Percentiles rank a stretch among this genome's conserved stretches.
These are phyloP conservation scores for Alectoria sarmentosa DNA, from an alignment of 495 filamentous ascomycete genomes.

Conservation along the genomic window DNA sequence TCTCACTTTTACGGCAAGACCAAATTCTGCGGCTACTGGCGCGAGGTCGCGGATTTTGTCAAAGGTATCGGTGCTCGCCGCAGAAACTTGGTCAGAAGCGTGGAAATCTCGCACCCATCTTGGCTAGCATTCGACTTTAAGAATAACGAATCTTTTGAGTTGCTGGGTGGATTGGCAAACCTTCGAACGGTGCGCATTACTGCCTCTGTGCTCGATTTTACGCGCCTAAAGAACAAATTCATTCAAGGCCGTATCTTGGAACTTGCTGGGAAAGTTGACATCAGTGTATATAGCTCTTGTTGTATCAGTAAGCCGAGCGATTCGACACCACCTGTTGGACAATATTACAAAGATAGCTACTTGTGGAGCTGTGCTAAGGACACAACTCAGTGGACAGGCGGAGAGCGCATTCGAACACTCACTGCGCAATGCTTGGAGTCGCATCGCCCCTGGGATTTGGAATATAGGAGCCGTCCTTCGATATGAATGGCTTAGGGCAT, in stretches of 20 bases:
- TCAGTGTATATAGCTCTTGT: neutral
- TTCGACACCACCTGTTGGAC: neutral
- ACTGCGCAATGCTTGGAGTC: too few species aligned
- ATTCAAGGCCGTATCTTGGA: neutral
- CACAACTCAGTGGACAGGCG: too few species aligned
- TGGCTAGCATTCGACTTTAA: neutral
- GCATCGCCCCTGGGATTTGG: too few species aligned
- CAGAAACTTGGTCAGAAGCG: neutral
- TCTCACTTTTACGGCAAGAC: neutral
- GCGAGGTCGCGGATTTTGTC: neutral
- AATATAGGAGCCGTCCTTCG: too few species aligned
- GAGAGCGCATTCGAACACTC: too few species aligned
- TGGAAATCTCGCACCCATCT: neutral
- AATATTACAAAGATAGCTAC: neutral
- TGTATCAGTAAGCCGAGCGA: neutral
- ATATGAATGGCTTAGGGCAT: too few species aligned
- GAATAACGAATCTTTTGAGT: neutral
- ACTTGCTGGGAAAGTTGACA: neutral
- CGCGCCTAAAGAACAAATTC: neutral
- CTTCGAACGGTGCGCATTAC: neutral
- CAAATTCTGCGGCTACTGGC: slow-evolving; percentile 1
- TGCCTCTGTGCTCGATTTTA: neutral
- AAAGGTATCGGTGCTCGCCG: neutral
- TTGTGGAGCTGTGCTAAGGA: neutral
- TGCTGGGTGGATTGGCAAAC: neutral